phyloP scores from a whole-genome alignment of 2,329 filamentous ascomycete genomes.

The Trichoderma semiorbis region DNA sequence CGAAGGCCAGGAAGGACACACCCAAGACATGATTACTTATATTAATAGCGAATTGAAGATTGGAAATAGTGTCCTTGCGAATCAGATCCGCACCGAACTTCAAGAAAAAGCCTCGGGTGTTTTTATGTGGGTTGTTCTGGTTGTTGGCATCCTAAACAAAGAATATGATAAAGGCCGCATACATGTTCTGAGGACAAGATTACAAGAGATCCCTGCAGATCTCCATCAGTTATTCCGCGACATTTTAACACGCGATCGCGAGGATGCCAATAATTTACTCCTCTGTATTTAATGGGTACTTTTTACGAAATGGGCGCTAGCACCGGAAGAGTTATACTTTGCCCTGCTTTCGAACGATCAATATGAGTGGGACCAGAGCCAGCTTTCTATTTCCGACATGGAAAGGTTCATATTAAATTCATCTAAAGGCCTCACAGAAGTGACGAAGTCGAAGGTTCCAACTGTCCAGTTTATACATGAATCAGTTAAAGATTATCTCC shows the following conservation, averaged over 20 bases:
- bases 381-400: constrained; percentile 29
- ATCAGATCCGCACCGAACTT: constrained; percentile 23
- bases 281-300: constrained; percentile 52
- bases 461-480: constrained; percentile 49
- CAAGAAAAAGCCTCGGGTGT: constrained; percentile 37
- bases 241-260: constrained; percentile 47
- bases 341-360: constrained; percentile 15
- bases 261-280: constrained; percentile 38
- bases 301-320: constrained; percentile 43
- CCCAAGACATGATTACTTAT: constrained; percentile 27
- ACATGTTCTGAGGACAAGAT: constrained; percentile 23
- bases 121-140: constrained; percentile 44
- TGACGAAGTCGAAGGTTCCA: constrained; percentile 25
- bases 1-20: constrained; percentile 27
- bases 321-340: constrained; percentile 42
- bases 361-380: constrained; percentile 17
- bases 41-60: constrained; percentile 28
- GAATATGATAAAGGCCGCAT: constrained; percentile 31
- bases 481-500: constrained; percentile 46
- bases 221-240: constrained; percentile 49
- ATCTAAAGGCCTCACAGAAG: constrained; percentile 46
- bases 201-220: constrained; percentile 35
- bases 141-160: constrained; percentile 37
- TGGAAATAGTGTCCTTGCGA: constrained; percentile 27
- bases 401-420: constrained; percentile 34